phyloP scores from a whole-genome alignment of 164 flowering plant genomes.

The Vitis rotundifolia region DNA sequence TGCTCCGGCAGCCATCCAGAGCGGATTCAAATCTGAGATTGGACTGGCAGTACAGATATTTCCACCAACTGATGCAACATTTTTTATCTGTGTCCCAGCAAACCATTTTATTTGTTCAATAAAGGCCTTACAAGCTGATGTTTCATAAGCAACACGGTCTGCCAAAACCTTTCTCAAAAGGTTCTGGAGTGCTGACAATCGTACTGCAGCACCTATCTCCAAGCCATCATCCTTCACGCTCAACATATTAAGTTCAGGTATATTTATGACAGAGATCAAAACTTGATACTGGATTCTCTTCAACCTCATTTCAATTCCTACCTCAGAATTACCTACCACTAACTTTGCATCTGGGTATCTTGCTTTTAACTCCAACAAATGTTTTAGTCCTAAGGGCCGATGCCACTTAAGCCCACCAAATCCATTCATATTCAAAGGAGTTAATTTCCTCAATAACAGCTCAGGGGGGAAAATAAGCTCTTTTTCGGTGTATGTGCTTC shows the following conservation, averaged over 20 bases:
- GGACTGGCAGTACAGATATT: slow-evolving; percentile 99
- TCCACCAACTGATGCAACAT: slow-evolving; percentile 97
- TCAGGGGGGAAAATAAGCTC: slow-evolving; percentile 98
- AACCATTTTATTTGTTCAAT: slow-evolving; percentile 95
- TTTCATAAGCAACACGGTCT: slow-evolving; percentile 67
- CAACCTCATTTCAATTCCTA: slow-evolving; percentile 92
- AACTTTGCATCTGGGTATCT: slow-evolving; percentile 80
- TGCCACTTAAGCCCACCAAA: slow-evolving; percentile 83
- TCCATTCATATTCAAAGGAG: slow-evolving; percentile 63
- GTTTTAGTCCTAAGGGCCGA: slow-evolving; percentile 65
- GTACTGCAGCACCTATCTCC: slow-evolving; percentile 88
- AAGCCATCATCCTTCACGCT: slow-evolving; percentile 69
- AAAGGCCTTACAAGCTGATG: slow-evolving; percentile 79
- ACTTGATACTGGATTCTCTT: slow-evolving; percentile 74
- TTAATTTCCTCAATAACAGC: slow-evolving; percentile 62
- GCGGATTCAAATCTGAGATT: slow-evolving; percentile 96
- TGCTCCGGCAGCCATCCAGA: slow-evolving; percentile 95
- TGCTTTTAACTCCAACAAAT: slow-evolving; percentile 68
- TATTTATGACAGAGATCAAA: slow-evolving; percentile 60
- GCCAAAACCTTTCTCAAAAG: slow-evolving; percentile 42
- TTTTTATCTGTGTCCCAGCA: slow-evolving; percentile 94
- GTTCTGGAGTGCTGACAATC: slow-evolving; percentile 58
- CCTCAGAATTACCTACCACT: slow-evolving; percentile 87
- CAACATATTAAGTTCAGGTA: slow-evolving; percentile 76
- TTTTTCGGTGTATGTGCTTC: slow-evolving; percentile 66